A percentile compares a stretch with the other conserved stretches of the same genome.
Conservation (phyloP, 2,329 filamentous ascomycete species). For the Fusarium sterilihyphosum region DNA sequence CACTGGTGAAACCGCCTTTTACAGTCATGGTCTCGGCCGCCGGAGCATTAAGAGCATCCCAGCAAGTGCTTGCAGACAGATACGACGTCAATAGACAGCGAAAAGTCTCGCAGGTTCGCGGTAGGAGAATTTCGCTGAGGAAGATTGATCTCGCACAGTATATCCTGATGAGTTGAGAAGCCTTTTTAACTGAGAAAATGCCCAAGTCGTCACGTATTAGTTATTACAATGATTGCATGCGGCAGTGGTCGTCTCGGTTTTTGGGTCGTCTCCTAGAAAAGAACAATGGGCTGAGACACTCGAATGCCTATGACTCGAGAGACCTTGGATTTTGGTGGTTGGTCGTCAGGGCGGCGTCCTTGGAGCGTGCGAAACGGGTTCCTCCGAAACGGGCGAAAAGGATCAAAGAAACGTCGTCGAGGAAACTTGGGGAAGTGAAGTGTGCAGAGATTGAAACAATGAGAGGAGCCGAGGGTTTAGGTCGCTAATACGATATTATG, state of each 20-base stretch:
- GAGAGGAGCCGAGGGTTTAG: not conserved
- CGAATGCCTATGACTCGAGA: slow-evolving; percentile 22
- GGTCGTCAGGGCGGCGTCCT: slow-evolving; percentile 22
- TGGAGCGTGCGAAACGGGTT: slow-evolving; percentile 21
- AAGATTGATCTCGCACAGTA: not conserved
- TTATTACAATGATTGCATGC: slow-evolving; percentile 29
- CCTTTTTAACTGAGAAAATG: not conserved
- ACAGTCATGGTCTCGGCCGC: slow-evolving; percentile 42
- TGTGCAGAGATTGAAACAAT: slow-evolving; percentile 16
- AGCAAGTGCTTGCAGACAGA: slow-evolving; percentile 38
- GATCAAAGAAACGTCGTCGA: slow-evolving; percentile 17
- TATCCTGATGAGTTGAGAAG: not conserved
- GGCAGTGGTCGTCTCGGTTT: slow-evolving; percentile 28
- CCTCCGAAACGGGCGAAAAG: slow-evolving; percentile 20
- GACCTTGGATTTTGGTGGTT: slow-evolving; percentile 8
- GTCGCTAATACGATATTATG: slow-evolving; percentile 1
- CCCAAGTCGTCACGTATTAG: slow-evolving; percentile 13
- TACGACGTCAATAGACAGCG: slow-evolving; percentile 25
- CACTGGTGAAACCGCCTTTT: slow-evolving; percentile 44
- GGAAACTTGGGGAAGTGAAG: slow-evolving; percentile 7
- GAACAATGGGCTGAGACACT: slow-evolving; percentile 31
- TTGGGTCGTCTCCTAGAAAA: slow-evolving; percentile 4
- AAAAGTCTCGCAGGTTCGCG: not conserved
- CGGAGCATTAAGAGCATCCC: slow-evolving; percentile 40
- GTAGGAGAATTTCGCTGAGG: not conserved